A percentile compares a stretch with the other conserved stretches of the same genome.
phyloP scores from a whole-genome alignment of 169 alveolate species.

The Plasmodium billcollinsi region DNA sequence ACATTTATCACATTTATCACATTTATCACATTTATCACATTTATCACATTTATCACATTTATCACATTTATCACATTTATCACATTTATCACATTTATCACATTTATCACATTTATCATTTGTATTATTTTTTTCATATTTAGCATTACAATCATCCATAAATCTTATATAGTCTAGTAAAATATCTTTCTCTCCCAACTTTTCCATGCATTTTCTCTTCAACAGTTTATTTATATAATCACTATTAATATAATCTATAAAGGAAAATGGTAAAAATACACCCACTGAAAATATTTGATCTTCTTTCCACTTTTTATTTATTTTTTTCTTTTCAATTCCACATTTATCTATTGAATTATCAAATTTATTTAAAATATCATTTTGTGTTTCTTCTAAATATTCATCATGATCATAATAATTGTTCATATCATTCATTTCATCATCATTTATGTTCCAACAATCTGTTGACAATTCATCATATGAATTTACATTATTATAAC shows the following conservation, averaged over 20 bases:
- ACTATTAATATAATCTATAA: constrained; percentile 74
- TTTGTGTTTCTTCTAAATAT: constrained; percentile 5
- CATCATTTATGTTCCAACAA: neutral
- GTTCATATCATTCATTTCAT: neutral
- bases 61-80: too few relatives aligned
- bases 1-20: too few relatives aligned
- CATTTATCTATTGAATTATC: constrained; percentile 11
- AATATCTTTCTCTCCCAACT: constrained; percentile 55
- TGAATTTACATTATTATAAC: neutral
- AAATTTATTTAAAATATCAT: constrained; percentile 7
- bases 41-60: too few relatives aligned
- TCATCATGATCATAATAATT: constrained; percentile 14
- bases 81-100: too few relatives aligned
- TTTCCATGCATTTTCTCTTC: constrained; percentile 41
- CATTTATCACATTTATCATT: too few relatives aligned
- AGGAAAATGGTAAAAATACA: constrained; percentile 66
- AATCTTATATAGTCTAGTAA: constrained; percentile 55
- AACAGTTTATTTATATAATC: constrained; percentile 27
- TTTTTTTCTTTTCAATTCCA: constrained; percentile 20
- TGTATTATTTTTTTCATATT: too few relatives aligned
- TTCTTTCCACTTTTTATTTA: constrained; percentile 73
- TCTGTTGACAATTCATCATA: neutral
- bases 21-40: too few relatives aligned
- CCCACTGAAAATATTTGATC: constrained; percentile 75
- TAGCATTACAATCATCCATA: constrained; percentile 21